Evolutionary conservation across 306 rosid genomes (phyloP).

Genomic region (Nissolia schottii): DNA sequence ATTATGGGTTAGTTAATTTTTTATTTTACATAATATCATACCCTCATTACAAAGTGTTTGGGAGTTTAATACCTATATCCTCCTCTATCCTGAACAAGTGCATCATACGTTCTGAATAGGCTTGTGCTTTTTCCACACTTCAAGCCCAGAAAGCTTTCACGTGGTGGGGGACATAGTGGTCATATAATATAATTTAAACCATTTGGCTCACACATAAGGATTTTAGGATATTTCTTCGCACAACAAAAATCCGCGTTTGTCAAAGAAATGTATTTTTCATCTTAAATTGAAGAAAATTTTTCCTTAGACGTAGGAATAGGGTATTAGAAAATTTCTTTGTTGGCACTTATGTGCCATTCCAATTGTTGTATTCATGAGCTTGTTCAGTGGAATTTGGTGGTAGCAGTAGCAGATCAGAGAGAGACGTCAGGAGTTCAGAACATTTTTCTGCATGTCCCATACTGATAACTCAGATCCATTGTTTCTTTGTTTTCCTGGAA

Average conservation of each 20-base stretch:
- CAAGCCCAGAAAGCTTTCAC: neutral
- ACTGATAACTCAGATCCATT: neutral
- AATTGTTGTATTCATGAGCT: neutral
- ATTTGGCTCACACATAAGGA: neutral
- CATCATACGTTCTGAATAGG: neutral
- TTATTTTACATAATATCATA: neutral
- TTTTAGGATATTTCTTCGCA: neutral
- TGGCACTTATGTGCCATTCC: neutral
- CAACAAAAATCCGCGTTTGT: neutral
- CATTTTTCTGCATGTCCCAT: neutral
- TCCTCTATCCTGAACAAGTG: neutral
- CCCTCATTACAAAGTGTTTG: neutral
- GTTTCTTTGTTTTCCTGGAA: slow-evolving; percentile 1
- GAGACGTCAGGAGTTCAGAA: neutral
- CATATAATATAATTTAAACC: neutral
- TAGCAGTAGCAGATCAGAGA: neutral
- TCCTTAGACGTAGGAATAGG: neutral
- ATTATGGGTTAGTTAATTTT: neutral
- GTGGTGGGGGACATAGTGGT: neutral
- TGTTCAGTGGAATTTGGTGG: neutral
- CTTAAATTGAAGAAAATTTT: neutral
- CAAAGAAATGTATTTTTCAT: neutral
- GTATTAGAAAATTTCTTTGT: neutral
- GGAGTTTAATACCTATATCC: neutral
- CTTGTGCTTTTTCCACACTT: neutral